Evolutionary conservation across 257 asterid genomes (phyloP).

Genomic region (Misopates orontium): DNA sequence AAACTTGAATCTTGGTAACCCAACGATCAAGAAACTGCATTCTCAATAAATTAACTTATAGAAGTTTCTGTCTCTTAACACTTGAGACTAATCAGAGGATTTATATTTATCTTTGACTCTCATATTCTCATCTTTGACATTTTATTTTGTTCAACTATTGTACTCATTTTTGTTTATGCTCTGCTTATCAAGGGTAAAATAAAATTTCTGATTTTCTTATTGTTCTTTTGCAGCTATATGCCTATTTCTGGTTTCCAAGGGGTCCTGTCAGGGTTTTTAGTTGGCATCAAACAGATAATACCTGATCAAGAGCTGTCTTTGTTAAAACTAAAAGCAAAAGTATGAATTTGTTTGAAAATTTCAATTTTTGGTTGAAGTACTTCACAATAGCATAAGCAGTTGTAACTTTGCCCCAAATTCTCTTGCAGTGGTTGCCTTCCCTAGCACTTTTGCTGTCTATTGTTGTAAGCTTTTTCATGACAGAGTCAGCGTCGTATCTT

Average conservation of each 20-base stretch:
- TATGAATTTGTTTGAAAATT: conserved; percentile 35
- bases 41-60: conserved; percentile 3
- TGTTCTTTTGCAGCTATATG: conserved; percentile 55
- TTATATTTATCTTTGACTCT: too few relatives aligned
- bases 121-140: conserved; percentile 1
- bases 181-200: conserved; percentile 8
- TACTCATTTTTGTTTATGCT: not conserved
- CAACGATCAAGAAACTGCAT: not conserved
- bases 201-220: conserved; percentile 19
- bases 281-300: conserved; percentile 83
- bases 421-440: conserved; percentile 94
- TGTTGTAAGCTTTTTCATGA: conserved; percentile 67
- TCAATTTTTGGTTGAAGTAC: conserved; percentile 9
- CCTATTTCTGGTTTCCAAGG: conserved; percentile 96
- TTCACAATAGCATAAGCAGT: conserved; percentile 1
- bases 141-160: not conserved
- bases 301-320: conserved; percentile 84
- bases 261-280: conserved; percentile 81
- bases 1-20: not conserved
- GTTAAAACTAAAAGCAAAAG: conserved; percentile 77
- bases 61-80: conserved; percentile 9
- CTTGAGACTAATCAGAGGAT: not conserved
- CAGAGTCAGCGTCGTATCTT: conserved; percentile 69
- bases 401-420: not conserved
- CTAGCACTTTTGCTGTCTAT: conserved; percentile 55